Base-by-base conservation (phyloP, 208 protist species). In the Leishmania gerbilli region DNA sequence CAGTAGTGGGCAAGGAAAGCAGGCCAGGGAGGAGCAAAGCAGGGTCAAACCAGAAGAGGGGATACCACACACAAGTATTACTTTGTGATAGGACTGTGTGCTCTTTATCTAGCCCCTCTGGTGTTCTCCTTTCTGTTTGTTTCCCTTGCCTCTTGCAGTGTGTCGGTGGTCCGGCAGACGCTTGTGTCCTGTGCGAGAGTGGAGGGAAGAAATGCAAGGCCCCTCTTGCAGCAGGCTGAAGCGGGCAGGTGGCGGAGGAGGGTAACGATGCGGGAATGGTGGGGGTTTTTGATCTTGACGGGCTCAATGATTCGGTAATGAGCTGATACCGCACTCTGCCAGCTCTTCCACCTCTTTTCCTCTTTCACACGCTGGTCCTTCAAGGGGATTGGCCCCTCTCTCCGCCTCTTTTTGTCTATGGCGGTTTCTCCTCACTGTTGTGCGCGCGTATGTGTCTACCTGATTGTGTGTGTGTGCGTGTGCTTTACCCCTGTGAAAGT, bases 391-490 rank as follows among this genome's bases (percentile, higher is more conserved):
- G 74, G 17, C 0, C 9, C 24, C 11, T 76, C n/a, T 37, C 34
- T 34, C 31, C 24, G 56, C 31, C 49, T 65, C 53, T 49, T 49
- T 60, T 15, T 65, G 53, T 27, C 31, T 74, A 15, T 49, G 7
- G 45, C 27, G 2, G 8, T 40, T 37, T 45, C 71, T 19, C 11
- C 56, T 74, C 34, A 11, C 34, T n/a, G 27, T 55, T 42, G 24
- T 34, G 3, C 3, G 31, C 64, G 21, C 76, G 60, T 53, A 15
- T 77, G 47, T 76, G 42, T 68, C 53, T 49, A 2, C 65, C 21
- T 82, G 51, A 53, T 13, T 71, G 60, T 77, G 55, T 37, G 60
- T 77, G 55, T 37, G 58, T 80, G 49, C 56, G 24, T n/a, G 13
- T 71, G 56, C 64, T 45, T 37, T 37, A 31, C 17, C 45, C 7